These are phyloP conservation scores for Geotrichum australiense DNA, from an alignment of 1,139 yeast genomes.

Conservation along the genomic window DNA sequence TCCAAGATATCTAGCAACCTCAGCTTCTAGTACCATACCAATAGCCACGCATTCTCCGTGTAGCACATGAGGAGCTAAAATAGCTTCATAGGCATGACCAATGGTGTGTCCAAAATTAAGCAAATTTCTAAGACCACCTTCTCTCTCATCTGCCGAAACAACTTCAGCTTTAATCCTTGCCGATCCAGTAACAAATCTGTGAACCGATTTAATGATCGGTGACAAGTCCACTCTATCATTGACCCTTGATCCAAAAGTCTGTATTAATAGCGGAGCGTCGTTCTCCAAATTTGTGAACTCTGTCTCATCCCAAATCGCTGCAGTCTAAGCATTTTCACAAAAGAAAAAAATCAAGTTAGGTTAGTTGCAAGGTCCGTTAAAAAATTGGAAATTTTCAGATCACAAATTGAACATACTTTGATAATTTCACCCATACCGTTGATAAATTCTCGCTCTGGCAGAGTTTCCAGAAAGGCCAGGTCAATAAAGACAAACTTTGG, in stretches of 20 bases:
- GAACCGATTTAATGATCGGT: slow-evolving; percentile 64
- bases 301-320: slow-evolving; percentile 91
- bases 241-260: slow-evolving; percentile 12
- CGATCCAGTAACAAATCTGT: slow-evolving; percentile 76
- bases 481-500: slow-evolving; percentile 87
- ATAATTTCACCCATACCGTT: slow-evolving; percentile 99
- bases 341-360: slow-evolving; percentile 8
- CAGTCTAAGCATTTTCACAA: slow-evolving; percentile 43
- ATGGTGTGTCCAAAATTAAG: slow-evolving; percentile 95
- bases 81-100: slow-evolving; percentile 97
- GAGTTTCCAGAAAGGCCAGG: slow-evolving; percentile 74
- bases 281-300: slow-evolving; percentile 82
- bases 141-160: slow-evolving; percentile 91
- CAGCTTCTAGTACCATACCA: slow-evolving; percentile 94
- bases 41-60: slow-evolving; percentile 98
- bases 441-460: slow-evolving; percentile 89
- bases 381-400: not conserved
- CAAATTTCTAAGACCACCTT: slow-evolving; percentile 86
- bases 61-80: slow-evolving; percentile 87
- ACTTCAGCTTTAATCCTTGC: slow-evolving; percentile 89
- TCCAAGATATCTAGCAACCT: slow-evolving; percentile 83
- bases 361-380: slow-evolving; percentile 5
- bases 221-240: slow-evolving; percentile 47
- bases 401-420: slow-evolving; percentile 38
- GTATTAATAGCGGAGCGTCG: slow-evolving; percentile 34